phyloP scores from a whole-genome alignment of 1,139 yeast species.

The Kazachstania sp. region DNA sequence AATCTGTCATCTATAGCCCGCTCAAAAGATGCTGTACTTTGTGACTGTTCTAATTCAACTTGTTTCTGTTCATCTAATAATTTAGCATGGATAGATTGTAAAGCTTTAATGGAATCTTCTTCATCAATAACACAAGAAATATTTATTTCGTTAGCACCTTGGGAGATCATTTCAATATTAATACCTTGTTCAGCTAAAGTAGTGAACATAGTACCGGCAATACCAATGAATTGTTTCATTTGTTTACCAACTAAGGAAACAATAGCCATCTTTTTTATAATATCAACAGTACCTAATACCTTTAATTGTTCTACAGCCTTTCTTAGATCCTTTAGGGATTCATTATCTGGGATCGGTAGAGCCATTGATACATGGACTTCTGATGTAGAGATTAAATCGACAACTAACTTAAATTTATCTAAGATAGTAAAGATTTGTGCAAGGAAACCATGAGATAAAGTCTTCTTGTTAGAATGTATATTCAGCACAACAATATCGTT shows the following conservation, averaged over 20 bases:
- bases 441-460: conserved; percentile 87
- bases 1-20: conserved; percentile 29
- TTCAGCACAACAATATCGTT: conserved; percentile 86
- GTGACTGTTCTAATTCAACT: conserved; percentile 1
- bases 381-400: conserved; percentile 90
- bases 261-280: conserved; percentile 80
- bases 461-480: conserved; percentile 87
- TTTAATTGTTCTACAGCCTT: conserved; percentile 70
- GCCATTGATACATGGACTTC: conserved; percentile 99
- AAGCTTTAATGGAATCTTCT: conserved; percentile 72
- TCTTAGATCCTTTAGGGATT: conserved; percentile 44
- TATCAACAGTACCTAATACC: conserved; percentile 79
- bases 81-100: conserved; percentile 74
- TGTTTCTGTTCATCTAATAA: conserved; percentile 41
- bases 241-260: conserved; percentile 92
- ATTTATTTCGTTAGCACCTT: conserved; percentile 96
- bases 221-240: conserved; percentile 94
- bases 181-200: conserved; percentile 86
- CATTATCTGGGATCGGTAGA: conserved; percentile 67
- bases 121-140: conserved; percentile 91
- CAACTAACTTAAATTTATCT: conserved; percentile 79
- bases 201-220: conserved; percentile 95
- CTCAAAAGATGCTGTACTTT: conserved; percentile 14
- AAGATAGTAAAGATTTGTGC: conserved; percentile 83
- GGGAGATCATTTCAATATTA: conserved; percentile 95